phyloP scores from a whole-genome alignment of 1,284 basidiomycete genomes.

The Exobasidium cylindrosporum region DNA sequence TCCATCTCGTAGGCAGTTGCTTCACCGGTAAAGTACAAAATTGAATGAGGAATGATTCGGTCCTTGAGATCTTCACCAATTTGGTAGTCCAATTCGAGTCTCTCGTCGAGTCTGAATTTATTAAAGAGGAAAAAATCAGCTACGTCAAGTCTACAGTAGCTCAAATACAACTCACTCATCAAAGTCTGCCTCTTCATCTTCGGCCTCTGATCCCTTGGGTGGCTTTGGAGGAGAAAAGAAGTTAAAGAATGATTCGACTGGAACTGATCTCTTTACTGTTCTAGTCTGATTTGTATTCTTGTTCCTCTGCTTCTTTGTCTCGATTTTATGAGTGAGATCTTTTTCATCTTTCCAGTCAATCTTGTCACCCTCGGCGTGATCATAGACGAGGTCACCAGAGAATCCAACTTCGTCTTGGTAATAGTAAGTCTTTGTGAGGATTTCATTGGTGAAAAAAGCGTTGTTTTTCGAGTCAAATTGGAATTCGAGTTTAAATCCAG shows the following conservation, averaged over 20 bases:
- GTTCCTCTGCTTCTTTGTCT: constrained; percentile 99
- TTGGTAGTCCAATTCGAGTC: constrained; percentile 95
- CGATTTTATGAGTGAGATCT: constrained; percentile 93
- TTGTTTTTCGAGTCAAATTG: constrained; percentile 67
- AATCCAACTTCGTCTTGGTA: constrained; percentile 90
- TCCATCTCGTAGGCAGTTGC: constrained; percentile 79
- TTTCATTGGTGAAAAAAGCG: constrained; percentile 80
- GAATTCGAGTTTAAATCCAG: constrained; percentile 86
- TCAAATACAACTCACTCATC: constrained; percentile 72
- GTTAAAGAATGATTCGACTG: constrained; percentile 55
- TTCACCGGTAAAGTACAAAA: constrained; percentile 87
- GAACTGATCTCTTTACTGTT: constrained; percentile 54
- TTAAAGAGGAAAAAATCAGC: too few relatives aligned
- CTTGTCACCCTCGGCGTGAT: constrained; percentile 81
- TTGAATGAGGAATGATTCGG: constrained; percentile 88
- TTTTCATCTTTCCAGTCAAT: constrained; percentile 98
- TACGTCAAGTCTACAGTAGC: too few relatives aligned
- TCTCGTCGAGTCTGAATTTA: constrained; percentile 69
- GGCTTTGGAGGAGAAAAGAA: constrained; percentile 54
- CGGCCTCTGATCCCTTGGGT: constrained; percentile 68
- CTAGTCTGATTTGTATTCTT: constrained; percentile 62
- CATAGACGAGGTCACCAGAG: constrained; percentile 90
- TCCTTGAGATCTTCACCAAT: constrained; percentile 98
- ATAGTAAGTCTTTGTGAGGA: constrained; percentile 88
- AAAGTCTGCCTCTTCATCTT: constrained; percentile 96